Conservation (phyloP, 768 basidiomycete species). For the Suillus ampliporus region DNA sequence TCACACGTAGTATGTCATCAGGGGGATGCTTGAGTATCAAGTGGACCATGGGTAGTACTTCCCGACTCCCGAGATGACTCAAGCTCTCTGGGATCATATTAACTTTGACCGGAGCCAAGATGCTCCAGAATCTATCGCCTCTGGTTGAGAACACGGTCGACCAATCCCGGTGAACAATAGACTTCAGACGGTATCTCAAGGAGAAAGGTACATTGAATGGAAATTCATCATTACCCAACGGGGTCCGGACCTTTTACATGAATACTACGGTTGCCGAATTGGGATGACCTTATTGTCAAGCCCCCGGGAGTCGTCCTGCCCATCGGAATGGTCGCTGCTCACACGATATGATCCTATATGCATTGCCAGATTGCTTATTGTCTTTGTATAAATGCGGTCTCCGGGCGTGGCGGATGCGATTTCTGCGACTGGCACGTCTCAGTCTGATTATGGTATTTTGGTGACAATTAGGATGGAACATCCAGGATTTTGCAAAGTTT, state of each 20-base stretch:
- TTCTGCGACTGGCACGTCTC: background rate
- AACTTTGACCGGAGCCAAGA: background rate
- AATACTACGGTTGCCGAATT: background rate
- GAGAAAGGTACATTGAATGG: background rate
- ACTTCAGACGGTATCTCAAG: background rate
- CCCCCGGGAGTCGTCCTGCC: background rate
- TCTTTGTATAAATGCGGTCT: background rate
- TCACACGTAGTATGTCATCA: background rate
- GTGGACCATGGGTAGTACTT: background rate
- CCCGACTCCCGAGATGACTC: background rate
- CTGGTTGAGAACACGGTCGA: background rate
- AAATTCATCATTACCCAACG: background rate
- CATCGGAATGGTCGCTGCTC: background rate
- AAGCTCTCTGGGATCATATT: background rate
- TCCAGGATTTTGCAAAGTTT: background rate
- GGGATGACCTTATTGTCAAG: background rate
- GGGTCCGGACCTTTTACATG: background rate
- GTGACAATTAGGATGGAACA: background rate
- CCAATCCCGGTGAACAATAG: background rate
- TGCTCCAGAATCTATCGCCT: background rate
- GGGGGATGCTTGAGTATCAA: background rate
- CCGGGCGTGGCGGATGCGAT: background rate
- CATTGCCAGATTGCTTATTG: background rate
- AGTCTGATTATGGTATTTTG: background rate
- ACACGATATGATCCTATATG: background rate